These are phyloP conservation scores for Batrachochytrium dendrobatidis DNA, from an alignment of 371 early-diverging fungal genomes.

Conservation along the genomic window DNA sequence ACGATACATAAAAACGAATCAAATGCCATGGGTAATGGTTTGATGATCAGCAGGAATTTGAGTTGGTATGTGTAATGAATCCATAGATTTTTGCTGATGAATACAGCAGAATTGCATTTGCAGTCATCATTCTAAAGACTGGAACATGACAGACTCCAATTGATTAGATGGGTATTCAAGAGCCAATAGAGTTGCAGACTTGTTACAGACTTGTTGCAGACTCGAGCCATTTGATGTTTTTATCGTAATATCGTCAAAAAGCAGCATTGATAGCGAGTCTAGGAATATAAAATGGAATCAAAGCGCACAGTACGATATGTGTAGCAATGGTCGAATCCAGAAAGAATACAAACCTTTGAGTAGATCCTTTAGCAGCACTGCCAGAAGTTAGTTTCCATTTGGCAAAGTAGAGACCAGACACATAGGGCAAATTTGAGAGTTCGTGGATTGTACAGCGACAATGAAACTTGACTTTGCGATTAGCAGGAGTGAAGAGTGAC, in stretches of 20 bases:
- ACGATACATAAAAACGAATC: no score
- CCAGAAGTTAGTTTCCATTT: conserved; percentile 56
- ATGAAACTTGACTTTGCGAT: conserved; percentile 51
- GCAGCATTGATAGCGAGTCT: background rate
- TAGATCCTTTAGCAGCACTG: conserved; percentile 36
- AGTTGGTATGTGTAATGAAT: no score
- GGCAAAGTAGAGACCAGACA: conserved; percentile 55
- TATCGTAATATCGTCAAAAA: background rate
- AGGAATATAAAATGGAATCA: background rate
- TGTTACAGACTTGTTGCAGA: no score
- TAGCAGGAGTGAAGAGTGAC: conserved; percentile 46
- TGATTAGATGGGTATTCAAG: no score
- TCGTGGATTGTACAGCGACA: conserved; percentile 46
- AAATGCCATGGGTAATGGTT: no score
- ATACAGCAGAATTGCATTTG: no score
- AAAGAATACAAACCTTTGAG: conserved; percentile 33
- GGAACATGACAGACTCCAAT: no score
- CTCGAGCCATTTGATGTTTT: background rate
- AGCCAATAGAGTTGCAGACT: no score
- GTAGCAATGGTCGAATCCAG: background rate
- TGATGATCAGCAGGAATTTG: no score
- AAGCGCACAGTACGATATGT: background rate
- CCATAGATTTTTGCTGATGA: no score
- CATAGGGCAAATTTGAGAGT: conserved; percentile 56
- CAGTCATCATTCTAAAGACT: no score